Conservation (phyloP, 495 filamentous ascomycete genomes). For the Podospora appendiculata region DNA sequence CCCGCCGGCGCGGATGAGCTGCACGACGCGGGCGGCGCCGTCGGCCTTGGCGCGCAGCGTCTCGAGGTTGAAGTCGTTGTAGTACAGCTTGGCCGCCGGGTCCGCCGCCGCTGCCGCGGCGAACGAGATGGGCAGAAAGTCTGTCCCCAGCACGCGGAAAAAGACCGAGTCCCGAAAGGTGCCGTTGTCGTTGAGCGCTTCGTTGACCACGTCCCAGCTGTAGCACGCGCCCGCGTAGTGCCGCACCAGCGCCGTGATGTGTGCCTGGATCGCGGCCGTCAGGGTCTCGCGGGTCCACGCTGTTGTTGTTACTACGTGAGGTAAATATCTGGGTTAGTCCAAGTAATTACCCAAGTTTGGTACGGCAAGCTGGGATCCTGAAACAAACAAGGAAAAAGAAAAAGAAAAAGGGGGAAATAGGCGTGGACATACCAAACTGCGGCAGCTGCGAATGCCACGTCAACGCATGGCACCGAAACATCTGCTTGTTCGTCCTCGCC, state of each 20-base stretch:
- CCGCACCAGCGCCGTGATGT: constrained; percentile 41
- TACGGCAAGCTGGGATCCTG: no score
- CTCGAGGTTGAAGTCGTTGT: constrained; percentile 62
- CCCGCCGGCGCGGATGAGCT: constrained; percentile 29
- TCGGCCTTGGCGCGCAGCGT: constrained; percentile 36
- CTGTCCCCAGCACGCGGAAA: constrained; percentile 28
- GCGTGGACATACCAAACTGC: constrained; percentile 30
- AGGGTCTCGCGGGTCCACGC: constrained; percentile 51
- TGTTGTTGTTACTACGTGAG: constrained; percentile 35
- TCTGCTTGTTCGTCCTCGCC: constrained; percentile 41
- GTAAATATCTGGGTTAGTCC: background rate
- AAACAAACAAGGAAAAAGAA: no score
- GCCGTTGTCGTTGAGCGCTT: constrained; percentile 42
- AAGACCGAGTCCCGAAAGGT: constrained; percentile 29
- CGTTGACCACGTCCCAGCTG: constrained; percentile 48
- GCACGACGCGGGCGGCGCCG: constrained; percentile 37
- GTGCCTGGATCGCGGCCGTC: constrained; percentile 26
- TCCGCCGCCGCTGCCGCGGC: constrained; percentile 26
- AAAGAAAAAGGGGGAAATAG: background rate
- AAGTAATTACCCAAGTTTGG: no score
- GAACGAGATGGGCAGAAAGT: constrained; percentile 40
- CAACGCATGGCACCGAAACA: constrained; percentile 51
- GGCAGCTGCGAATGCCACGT: constrained; percentile 56
- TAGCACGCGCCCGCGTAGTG: constrained; percentile 41
- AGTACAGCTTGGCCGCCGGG: constrained; percentile 38